phyloP scores from a whole-genome alignment of 148 eudicot genomes.

The Amaranthus hypochondriacus region DNA sequence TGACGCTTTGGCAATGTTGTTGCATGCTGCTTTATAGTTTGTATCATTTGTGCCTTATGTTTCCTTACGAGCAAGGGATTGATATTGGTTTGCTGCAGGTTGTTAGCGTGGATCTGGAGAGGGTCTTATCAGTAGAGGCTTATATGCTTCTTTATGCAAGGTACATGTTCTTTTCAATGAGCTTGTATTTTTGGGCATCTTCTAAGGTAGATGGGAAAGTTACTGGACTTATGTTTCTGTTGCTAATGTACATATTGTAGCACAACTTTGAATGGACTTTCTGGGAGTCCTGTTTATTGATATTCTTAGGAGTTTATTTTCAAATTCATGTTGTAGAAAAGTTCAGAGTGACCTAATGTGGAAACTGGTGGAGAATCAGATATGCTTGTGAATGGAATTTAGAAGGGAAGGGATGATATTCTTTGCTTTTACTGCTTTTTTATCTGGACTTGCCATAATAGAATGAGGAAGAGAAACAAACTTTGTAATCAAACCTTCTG shows the following conservation, averaged over 20 bases:
- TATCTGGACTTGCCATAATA: background rate
- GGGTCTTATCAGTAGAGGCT: constrained; percentile 33
- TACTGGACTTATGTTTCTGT: background rate
- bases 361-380: background rate
- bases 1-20: too few species aligned
- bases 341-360: background rate
- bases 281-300: background rate
- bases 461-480: background rate
- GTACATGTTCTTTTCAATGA: constrained; percentile 4
- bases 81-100: constrained; percentile 26
- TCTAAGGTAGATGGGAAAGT: background rate
- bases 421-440: background rate
- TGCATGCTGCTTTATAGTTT: background rate
- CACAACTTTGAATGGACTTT: background rate
- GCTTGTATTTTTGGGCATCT: background rate
- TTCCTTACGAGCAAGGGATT: background rate
- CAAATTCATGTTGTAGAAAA: background rate
- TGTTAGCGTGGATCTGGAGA: constrained; percentile 26
- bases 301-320: background rate
- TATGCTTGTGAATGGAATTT: background rate
- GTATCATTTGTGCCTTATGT: background rate
- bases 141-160: constrained; percentile 35
- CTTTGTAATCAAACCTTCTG: too few species aligned
- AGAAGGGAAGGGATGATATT: background rate
- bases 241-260: background rate